phyloP scores from a whole-genome alignment of 371 early-diverging fungal species.

The Mortierella sp. region DNA sequence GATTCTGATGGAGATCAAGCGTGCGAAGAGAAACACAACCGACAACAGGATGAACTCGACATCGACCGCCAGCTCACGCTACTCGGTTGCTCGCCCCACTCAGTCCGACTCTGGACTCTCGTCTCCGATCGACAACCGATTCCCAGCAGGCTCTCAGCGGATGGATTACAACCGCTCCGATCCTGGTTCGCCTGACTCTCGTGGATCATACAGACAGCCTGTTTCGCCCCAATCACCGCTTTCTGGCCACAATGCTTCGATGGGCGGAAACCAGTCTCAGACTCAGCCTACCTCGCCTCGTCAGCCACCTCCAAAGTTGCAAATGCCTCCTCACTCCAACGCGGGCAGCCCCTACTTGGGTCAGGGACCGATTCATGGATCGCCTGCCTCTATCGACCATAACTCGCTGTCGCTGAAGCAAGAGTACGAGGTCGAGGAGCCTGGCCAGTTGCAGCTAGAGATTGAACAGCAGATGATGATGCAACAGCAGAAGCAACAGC shows the following conservation, averaged over 20 bases:
- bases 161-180: conserved; percentile 30
- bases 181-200: conserved; percentile 51
- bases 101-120: conserved; percentile 43
- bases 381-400: conserved; percentile 22
- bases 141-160: conserved; percentile 33
- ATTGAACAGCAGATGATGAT: conserved; percentile 53
- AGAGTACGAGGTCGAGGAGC: conserved; percentile 41
- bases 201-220: conserved; percentile 44
- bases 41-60: conserved; percentile 38
- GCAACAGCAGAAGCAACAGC: conserved; percentile 38
- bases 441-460: conserved; percentile 44
- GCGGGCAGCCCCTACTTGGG: conserved; percentile 16
- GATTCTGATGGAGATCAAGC: conserved; percentile 83
- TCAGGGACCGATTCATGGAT: conserved; percentile 20
- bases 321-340: conserved; percentile 43
- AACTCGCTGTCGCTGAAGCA: conserved; percentile 46
- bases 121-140: conserved; percentile 44
- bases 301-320: conserved; percentile 48
- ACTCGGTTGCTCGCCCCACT: conserved; percentile 28
- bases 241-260: conserved; percentile 11
- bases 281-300: conserved; percentile 38
- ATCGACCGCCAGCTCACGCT: conserved; percentile 36
- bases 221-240: conserved; percentile 40
- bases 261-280: conserved; percentile 19
- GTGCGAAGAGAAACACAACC: conserved; percentile 64